Percentiles rank a stretch among this genome's conserved stretches.
Evolutionary conservation across 768 basidiomycete species (phyloP).

Genomic region (Rhodotorula diobovata): DNA sequence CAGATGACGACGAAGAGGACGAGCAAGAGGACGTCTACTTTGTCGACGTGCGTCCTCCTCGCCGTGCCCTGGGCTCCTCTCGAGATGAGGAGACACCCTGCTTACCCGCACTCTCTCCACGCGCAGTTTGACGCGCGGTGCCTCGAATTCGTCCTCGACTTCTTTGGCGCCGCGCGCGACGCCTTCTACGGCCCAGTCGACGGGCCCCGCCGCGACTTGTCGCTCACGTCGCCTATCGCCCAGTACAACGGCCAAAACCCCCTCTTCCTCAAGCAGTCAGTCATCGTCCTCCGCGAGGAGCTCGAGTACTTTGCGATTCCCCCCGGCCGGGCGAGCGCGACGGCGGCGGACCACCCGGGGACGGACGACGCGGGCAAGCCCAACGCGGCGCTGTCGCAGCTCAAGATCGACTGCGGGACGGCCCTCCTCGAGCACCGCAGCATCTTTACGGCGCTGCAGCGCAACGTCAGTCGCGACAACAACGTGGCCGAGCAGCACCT

Average conservation of each 20-base stretch:
- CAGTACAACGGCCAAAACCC: constrained; percentile 69
- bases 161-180: constrained; percentile 83
- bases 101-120: background rate
- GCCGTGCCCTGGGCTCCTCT: background rate
- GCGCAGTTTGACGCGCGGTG: constrained; percentile 91
- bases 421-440: constrained; percentile 81
- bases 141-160: constrained; percentile 85
- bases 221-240: constrained; percentile 22
- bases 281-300: constrained; percentile 96
- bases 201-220: constrained; percentile 34
- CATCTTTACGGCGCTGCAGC: constrained; percentile 95
- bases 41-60: constrained; percentile 72
- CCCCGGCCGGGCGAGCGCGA: constrained; percentile 51
- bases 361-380: constrained; percentile 71
- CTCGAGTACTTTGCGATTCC: constrained; percentile 98
- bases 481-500: constrained; percentile 98
- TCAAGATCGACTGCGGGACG: constrained; percentile 81
- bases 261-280: constrained; percentile 88
- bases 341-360: constrained; percentile 49
- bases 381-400: constrained; percentile 67
- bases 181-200: constrained; percentile 72
- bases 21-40: constrained; percentile 89
- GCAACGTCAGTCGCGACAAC: constrained; percentile 98
- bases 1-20: constrained; percentile 58
- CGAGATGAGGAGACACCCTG: too few relatives aligned